Base-by-base conservation (phyloP, 1,139 yeast species). In the Candida frijolesensis region DNA sequence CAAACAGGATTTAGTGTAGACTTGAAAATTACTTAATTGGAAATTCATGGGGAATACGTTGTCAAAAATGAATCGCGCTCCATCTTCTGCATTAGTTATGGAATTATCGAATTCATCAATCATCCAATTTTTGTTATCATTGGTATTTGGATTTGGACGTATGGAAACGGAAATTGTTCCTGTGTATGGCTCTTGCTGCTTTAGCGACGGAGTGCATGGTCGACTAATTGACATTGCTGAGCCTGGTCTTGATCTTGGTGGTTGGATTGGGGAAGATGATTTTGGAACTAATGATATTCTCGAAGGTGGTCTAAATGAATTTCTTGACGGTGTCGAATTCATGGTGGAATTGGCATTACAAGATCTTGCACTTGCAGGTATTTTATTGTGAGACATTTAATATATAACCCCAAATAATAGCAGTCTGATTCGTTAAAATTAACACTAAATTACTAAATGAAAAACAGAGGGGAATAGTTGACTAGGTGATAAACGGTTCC, bases 61-160 rank as follows among this genome's bases (percentile, higher is more conserved):
- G 64, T 92, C 97, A 62, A 88, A 91, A 14, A 71, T 68, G 63
- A 87, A 90, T 30, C 81, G 78, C 1, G 72, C 57, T 32, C 83
- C 81, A 48, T 83, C 79, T 3, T 78, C 80, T 10, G 65, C 65
- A 56, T 84, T 80, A 12, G 71, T 65, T 22, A 87, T 80, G 0
- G 78, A 64, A 42, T 71, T 75, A 1, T 65, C 60, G 8, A 61
- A 59, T 10, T 70, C 61, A 57, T 74, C 67, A 51, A 80, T 65
- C 22, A 67, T 70, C 89, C 86, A 80, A 51, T 54, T 12, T 62
- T 63, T 60, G 40, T 63, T 63, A 10, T 63, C 61, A 58, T 22
- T 27, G 11, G 71, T 70, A 45, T 69, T 60, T 1, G 86, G 86
- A 53, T 80, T 76, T 15, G 86, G 85, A 50, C 86, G 64, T 9